A percentile compares a stretch with the other conserved stretches of the same genome.
Conservation (phyloP, 2,329 filamentous ascomycete species). For the Alternaria triticina region DNA sequence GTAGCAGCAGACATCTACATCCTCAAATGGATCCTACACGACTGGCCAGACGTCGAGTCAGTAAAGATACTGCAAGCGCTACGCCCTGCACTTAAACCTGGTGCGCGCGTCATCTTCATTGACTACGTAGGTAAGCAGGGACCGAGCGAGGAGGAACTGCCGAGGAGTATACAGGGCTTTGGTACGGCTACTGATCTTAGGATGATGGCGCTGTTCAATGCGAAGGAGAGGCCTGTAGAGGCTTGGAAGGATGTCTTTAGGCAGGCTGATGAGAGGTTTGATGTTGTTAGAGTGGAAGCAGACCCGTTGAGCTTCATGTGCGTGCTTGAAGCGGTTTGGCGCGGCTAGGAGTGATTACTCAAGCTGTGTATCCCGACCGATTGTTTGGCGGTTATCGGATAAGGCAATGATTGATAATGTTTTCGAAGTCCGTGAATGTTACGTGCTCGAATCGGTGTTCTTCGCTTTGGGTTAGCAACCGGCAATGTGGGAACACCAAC, state of each 20-base stretch:
- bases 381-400: not conserved
- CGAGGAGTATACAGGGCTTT: conserved; percentile 30
- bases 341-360: not conserved
- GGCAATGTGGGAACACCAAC: not conserved
- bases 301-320: conserved; percentile 32
- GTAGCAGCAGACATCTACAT: conserved; percentile 61
- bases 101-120: conserved; percentile 56
- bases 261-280: conserved; percentile 56
- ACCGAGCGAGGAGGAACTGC: conserved; percentile 33
- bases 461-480: not conserved
- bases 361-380: not conserved
- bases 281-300: conserved; percentile 41
- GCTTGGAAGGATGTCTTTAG: conserved; percentile 56
- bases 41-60: conserved; percentile 62
- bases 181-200: conserved; percentile 54
- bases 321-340: conserved; percentile 40
- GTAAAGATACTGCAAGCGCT: conserved; percentile 52
- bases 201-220: conserved; percentile 60
- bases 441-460: not conserved
- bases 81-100: conserved; percentile 62
- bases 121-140: conserved; percentile 45
- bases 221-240: conserved; percentile 55
- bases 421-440: not conserved
- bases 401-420: too few species aligned
- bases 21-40: conserved; percentile 67